A percentile compares a stretch with the other conserved stretches of the same genome.
Evolutionary conservation across 179 eudicot genomes (phyloP).

Genomic region (Beta corolliflora): DNA sequence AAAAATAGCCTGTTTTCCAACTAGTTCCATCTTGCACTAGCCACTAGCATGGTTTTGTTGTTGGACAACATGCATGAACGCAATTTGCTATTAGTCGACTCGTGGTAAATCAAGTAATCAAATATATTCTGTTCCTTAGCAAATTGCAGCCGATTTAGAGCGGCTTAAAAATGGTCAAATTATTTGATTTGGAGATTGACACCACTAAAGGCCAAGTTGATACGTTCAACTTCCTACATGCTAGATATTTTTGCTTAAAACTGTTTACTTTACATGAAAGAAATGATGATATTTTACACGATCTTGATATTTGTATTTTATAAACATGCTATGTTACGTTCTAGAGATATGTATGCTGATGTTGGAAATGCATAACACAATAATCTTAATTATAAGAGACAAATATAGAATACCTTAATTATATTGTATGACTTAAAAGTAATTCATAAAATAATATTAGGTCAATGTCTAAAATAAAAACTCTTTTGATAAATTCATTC

Average conservation of each 20-base stretch:
- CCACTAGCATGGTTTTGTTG: not conserved
- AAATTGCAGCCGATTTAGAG: not conserved
- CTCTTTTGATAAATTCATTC: no score
- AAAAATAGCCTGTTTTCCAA: not conserved
- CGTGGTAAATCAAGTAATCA: not conserved
- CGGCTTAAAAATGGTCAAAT: not conserved
- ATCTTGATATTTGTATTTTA: not conserved
- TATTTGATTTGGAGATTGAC: not conserved
- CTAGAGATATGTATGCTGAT: not conserved
- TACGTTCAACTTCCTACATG: conserved; percentile 14
- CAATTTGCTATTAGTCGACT: not conserved
- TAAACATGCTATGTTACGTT: conserved; percentile 17
- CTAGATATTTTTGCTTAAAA: not conserved
- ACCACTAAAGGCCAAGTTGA: conserved; percentile 10
- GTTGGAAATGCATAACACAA: no score
- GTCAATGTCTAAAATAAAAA: no score
- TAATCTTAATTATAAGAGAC: no score
- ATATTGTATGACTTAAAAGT: no score
- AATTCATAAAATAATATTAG: no score
- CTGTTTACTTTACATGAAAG: not conserved
- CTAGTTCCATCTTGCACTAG: not conserved
- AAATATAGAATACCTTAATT: no score
- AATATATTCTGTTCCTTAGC: not conserved
- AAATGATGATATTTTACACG: no score
- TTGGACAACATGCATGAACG: conserved; percentile 21